Evolutionary conservation across 345 rosid genomes (phyloP).

Genomic region (Eucalyptus albens): DNA sequence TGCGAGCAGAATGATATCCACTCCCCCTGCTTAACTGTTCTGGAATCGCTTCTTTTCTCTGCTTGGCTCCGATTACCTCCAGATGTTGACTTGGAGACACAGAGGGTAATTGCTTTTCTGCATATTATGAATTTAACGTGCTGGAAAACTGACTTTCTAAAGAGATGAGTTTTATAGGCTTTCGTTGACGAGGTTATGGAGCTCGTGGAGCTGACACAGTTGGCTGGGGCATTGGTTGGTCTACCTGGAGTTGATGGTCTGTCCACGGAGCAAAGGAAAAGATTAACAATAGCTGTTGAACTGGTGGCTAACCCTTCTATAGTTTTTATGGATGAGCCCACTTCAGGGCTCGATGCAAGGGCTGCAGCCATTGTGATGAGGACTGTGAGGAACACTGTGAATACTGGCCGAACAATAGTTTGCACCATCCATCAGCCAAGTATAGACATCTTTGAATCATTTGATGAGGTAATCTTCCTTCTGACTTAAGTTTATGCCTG

Average conservation of each 20-base stretch:
- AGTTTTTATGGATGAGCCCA: slow-evolving; percentile 98
- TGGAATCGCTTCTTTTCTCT: slow-evolving; percentile 93
- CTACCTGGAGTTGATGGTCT: slow-evolving; percentile 95
- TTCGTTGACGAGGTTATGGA: slow-evolving; percentile 99
- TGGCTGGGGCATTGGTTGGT: slow-evolving; percentile 85
- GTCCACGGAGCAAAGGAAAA: slow-evolving; percentile 92
- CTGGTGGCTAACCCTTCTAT: slow-evolving; percentile 95
- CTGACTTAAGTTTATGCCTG: neutral
- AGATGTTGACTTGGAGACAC: slow-evolving; percentile 67
- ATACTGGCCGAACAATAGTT: slow-evolving; percentile 91
- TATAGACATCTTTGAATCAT: slow-evolving; percentile 93
- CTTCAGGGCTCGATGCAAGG: slow-evolving; percentile 95
- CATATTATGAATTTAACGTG: neutral
- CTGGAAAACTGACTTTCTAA: slow-evolving; percentile 7
- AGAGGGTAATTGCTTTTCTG: slow-evolving; percentile 34
- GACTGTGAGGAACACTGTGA: slow-evolving; percentile 94
- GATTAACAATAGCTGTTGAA: slow-evolving; percentile 92
- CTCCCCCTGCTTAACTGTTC: slow-evolving; percentile 87
- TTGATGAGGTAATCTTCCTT: slow-evolving; percentile 66
- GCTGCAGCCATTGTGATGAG: slow-evolving; percentile 99
- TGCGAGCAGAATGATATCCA: slow-evolving; percentile 98
- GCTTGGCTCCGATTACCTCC: slow-evolving; percentile 88
- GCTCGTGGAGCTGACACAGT: slow-evolving; percentile 79
- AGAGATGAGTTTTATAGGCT: slow-evolving; percentile 37
- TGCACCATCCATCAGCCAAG: slow-evolving; percentile 99